Evolutionary conservation across 768 basidiomycete species (phyloP).

Genomic region (Auricularia sp.): DNA sequence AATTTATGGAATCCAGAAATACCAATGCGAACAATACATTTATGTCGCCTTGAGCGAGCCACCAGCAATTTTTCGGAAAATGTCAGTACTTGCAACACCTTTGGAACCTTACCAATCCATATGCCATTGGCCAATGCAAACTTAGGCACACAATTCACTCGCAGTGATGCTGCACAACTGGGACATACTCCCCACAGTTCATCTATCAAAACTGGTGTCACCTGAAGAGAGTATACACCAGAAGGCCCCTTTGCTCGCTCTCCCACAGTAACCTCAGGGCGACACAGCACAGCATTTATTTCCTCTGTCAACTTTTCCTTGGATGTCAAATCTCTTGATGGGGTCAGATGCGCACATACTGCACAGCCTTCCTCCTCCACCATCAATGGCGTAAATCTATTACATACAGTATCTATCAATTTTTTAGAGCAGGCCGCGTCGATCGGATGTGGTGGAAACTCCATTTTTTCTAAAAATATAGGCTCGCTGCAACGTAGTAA

Average conservation of each 20-base stretch:
- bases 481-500: no score
- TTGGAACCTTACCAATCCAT: slow-evolving; percentile 27
- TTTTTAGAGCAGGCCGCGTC: no score
- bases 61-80: slow-evolving; percentile 24
- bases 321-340: neutral
- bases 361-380: neutral
- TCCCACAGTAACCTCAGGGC: neutral
- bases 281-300: neutral
- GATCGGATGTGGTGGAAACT: no score
- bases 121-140: slow-evolving; percentile 24
- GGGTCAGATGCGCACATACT: neutral
- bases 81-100: slow-evolving; percentile 16
- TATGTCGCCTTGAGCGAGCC: slow-evolving; percentile 19
- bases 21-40: slow-evolving; percentile 21
- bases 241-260: neutral
- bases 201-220: neutral
- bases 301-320: neutral
- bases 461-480: no score
- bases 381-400: no score
- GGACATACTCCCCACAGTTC: neutral
- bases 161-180: neutral
- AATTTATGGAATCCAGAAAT: slow-evolving; percentile 22
- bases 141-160: slow-evolving; percentile 12
- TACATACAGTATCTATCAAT: no score
- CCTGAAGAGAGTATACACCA: neutral